Evolutionary conservation across 805 yeast species (phyloP).

Genomic region (Starmerella vitae): DNA sequence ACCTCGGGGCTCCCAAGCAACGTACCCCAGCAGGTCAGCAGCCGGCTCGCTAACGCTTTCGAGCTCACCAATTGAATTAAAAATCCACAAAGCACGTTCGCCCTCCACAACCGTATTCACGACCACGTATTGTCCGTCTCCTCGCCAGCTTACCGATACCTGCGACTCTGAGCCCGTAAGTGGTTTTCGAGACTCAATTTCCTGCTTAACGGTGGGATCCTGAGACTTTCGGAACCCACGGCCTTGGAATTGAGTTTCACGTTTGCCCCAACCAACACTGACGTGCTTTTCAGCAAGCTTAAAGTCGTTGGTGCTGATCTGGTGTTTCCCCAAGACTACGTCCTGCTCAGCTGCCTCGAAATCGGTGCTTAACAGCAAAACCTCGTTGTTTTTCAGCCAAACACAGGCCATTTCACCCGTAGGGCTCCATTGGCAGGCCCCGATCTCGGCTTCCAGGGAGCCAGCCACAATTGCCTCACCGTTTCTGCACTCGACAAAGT

Average conservation of each 20-base stretch:
- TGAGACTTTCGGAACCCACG: constrained; percentile 55
- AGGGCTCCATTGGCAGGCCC: constrained; percentile 71
- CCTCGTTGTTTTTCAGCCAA: constrained; percentile 33
- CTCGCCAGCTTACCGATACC: constrained; percentile 72
- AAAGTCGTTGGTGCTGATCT: constrained; percentile 49
- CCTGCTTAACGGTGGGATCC: constrained; percentile 79
- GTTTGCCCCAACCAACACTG: constrained; percentile 96
- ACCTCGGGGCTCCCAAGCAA: constrained; percentile 89
- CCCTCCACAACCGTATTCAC: constrained; percentile 47
- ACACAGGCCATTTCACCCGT: constrained; percentile 78
- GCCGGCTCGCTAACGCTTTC: constrained; percentile 82
- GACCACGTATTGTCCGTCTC: constrained; percentile 77
- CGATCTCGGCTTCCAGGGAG: constrained; percentile 60
- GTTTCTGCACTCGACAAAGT: constrained; percentile 45
- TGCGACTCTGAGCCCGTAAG: constrained; percentile 39
- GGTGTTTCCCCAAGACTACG: constrained; percentile 42
- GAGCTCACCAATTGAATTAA: constrained; percentile 56
- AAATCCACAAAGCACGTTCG: constrained; percentile 74
- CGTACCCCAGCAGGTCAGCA: constrained; percentile 56
- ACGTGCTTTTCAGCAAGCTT: constrained; percentile 59
- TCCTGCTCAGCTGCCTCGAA: constrained; percentile 44
- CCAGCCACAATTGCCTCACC: constrained; percentile 58
- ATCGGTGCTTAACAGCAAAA: constrained; percentile 45
- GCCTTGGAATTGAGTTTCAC: constrained; percentile 93
- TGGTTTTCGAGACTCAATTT: constrained; percentile 53